Evolutionary conservation across 208 protist genomes (phyloP), one percentile per base, ranked within the genome.

Genomic region (Crithidia brevicula): DNA sequence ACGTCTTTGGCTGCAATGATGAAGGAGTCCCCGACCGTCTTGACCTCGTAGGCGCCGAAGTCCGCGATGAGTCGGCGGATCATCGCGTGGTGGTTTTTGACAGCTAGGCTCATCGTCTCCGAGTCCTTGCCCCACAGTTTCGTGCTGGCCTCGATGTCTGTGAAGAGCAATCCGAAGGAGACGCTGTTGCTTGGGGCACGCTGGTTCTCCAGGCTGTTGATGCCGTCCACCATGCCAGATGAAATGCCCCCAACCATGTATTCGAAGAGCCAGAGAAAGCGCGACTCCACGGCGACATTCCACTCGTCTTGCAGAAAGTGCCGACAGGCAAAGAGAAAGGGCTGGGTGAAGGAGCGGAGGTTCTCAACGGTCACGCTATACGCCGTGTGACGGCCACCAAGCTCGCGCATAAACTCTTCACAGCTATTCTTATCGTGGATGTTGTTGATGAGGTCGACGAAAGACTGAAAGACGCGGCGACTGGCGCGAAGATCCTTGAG

Each of bases 1-100:
- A 89, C 61, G 54, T 89, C 75, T 45, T 82, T 81, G 13, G 82
- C 86, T 0, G 88, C 90, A 61, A 96, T 88, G 27, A 93, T 96
- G 51, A 97, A 96, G 27, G 79, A 85, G 68, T 96, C 89, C 27
- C 85, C 89, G 11, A 93, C 75, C 6, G 77, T 88, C 74, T 94
- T 96, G 20, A 96, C 91, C 64, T 96, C 91, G 49, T 93, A 91
- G 15, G 83, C 93, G 27, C 74, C 68, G 51, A 84, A 85, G 47
- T 86, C 54, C 10, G 81, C 78, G 42, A 97, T 89, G 16, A 86
- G 61, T 15, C 58, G 72, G 9, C 89, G 87, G 27, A 95, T 81
- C 23, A 92, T 50, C 25, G 72, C 57, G 33, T 93, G 81, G 61
- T 97, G 85, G 10, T 85, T 77, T 65, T 91, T 82, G 9, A 94